These are phyloP conservation scores for peach (Prunus persica) DNA, from an alignment of 306 rosid genomes.

Conservation along the genomic window Prunus_persica_NCBIv2 NC_034011.1:22686001-22686500, in stretches of 20 bases:
- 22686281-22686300: background rate
- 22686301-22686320: background rate
- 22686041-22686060: background rate
- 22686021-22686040: background rate
- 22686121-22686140: background rate
- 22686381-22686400: conserved; percentile 17
- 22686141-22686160: background rate
- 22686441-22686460: conserved; percentile 20
- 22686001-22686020: background rate
- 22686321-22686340: background rate
- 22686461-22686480: conserved; percentile 13
- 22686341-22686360: background rate
- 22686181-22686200: background rate
- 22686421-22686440: conserved; percentile 6
- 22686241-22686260: background rate
- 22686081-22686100: background rate
- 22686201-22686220: background rate
- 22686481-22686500: conserved; percentile 18
- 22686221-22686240: background rate
- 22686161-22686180: background rate
- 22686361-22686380: background rate
- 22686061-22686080: background rate
- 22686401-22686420: conserved; percentile 24
- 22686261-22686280: background rate
- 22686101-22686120: background rate